Evolutionary conservation across 225 moss, liverwort and hornwort genomes (phyloP).

Genomic region (Rhytidiadelphus loreus): DNA sequence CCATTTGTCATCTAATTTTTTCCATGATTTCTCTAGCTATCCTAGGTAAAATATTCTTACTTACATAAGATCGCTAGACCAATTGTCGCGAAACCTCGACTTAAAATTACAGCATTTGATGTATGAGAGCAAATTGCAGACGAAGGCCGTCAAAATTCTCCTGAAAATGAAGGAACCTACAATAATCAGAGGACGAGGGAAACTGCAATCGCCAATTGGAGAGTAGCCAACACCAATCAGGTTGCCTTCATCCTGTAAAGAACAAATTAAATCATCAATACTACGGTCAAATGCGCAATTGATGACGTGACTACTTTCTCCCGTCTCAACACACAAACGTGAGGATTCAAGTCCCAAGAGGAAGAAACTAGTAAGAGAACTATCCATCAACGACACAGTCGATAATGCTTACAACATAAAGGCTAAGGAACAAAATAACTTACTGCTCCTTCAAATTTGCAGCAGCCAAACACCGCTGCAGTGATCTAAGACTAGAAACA

Average conservation of each 20-base stretch:
- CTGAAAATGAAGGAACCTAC: slow-evolving; percentile 15
- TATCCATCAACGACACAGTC: not conserved
- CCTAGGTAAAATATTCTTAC: too few relatives aligned
- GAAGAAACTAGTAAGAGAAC: not conserved
- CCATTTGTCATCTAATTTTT: too few relatives aligned
- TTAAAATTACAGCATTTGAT: not conserved
- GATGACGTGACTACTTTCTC: not conserved
- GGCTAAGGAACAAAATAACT: not conserved
- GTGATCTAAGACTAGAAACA: not conserved
- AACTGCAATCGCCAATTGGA: slow-evolving; percentile 47
- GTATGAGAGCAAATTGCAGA: not conserved
- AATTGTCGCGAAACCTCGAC: not conserved
- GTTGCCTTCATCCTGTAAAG: slow-evolving; percentile 64
- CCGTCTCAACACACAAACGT: not conserved
- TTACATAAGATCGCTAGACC: too few relatives aligned
- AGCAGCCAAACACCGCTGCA: slow-evolving; percentile 74
- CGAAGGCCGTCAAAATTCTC: not conserved
- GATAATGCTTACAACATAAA: not conserved
- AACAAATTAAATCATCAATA: not conserved
- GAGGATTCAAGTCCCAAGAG: not conserved
- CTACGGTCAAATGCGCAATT: not conserved
- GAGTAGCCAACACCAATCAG: slow-evolving; percentile 73
- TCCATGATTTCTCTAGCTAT: too few relatives aligned
- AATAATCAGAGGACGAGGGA: slow-evolving; percentile 40
- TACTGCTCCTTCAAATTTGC: slow-evolving; percentile 82